Evolutionary conservation across 2,329 filamentous ascomycete species (phyloP).

Genomic region (Volutella citrinella): DNA sequence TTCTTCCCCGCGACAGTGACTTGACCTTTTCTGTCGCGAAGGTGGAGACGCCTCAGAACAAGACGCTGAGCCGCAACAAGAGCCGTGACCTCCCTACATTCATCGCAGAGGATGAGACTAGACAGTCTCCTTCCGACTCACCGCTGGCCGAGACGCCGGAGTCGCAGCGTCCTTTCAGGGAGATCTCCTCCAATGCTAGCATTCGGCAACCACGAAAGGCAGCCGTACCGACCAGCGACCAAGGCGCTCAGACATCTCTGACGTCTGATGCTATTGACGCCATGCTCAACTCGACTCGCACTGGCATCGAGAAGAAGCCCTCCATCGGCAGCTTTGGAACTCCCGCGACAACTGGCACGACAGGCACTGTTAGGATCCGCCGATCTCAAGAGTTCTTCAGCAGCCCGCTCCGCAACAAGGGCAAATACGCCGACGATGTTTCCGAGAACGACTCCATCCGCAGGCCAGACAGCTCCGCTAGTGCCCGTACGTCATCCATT

Average conservation of each 20-base stretch:
- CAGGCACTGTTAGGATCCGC: conserved; percentile 41
- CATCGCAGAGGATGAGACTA: conserved; percentile 65
- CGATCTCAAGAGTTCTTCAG: conserved; percentile 50
- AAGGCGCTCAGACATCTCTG: conserved; percentile 77
- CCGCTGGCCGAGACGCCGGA: conserved; percentile 47
- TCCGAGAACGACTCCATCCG: conserved; percentile 36
- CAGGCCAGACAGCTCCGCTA: conserved; percentile 72
- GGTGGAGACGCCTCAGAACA: conserved; percentile 39
- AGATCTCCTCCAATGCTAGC: conserved; percentile 58
- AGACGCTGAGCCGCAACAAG: conserved; percentile 44
- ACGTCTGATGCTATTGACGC: conserved; percentile 81
- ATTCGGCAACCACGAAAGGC: conserved; percentile 38
- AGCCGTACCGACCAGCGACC: conserved; percentile 55
- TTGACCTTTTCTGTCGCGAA: conserved; percentile 27
- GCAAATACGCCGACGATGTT: conserved; percentile 37
- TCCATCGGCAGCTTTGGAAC: conserved; percentile 34
- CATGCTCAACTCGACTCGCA: conserved; percentile 51
- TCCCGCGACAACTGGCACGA: conserved; percentile 33
- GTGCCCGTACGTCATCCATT: conserved; percentile 48
- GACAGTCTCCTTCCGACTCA: conserved; percentile 46
- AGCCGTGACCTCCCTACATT: conserved; percentile 39
- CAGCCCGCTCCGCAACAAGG: conserved; percentile 38
- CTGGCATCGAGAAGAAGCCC: too few relatives aligned
- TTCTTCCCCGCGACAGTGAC: conserved; percentile 48
- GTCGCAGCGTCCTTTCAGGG: conserved; percentile 57